These are phyloP conservation scores for Backusella luteola DNA, from an alignment of 192 early-diverging fungal genomes.

Conservation along the genomic window DNA sequence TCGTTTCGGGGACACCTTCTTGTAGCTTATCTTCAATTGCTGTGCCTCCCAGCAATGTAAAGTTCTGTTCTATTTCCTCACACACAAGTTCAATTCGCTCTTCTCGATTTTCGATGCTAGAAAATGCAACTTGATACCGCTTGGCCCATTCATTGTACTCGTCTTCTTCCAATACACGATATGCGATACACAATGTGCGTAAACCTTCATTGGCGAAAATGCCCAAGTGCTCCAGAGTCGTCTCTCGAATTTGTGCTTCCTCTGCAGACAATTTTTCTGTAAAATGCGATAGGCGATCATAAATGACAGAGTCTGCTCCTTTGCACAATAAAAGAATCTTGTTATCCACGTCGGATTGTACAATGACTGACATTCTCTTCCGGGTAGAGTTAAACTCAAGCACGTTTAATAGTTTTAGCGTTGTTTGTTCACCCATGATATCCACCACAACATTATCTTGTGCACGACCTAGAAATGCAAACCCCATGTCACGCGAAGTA, in stretches of 20 bases:
- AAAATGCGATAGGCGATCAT: constrained; percentile 56
- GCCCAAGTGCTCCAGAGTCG: constrained; percentile 77
- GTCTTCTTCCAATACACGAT: constrained; percentile 47
- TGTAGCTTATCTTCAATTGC: constrained; percentile 82
- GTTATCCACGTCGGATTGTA: constrained; percentile 59
- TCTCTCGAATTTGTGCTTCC: constrained; percentile 53
- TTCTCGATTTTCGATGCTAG: constrained; percentile 56
- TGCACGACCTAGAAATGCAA: constrained; percentile 73
- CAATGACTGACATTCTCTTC: constrained; percentile 93
- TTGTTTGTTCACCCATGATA: constrained; percentile 67
- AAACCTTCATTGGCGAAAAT: constrained; percentile 79
- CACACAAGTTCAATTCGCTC: constrained; percentile 45
- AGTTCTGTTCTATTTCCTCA: constrained; percentile 60
- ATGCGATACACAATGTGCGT: constrained; percentile 72
- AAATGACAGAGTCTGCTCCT: constrained; percentile 91
- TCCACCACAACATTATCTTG: constrained; percentile 66
- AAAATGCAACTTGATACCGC: constrained; percentile 50
- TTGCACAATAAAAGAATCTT: constrained; percentile 81
- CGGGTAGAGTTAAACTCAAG: constrained; percentile 90
- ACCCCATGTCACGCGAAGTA: constrained; percentile 81
- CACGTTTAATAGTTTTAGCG: constrained; percentile 63
- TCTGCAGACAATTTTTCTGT: constrained; percentile 22
- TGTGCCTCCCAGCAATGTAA: constrained; percentile 66
- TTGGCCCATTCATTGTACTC: constrained; percentile 58
- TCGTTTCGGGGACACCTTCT: constrained; percentile 74